A percentile compares a stretch with the other conserved stretches of the same genome.
These are phyloP conservation scores for Diaporthe caulivora DNA, from an alignment of 2,329 filamentous ascomycete genomes.

Conservation along the genomic window DNA sequence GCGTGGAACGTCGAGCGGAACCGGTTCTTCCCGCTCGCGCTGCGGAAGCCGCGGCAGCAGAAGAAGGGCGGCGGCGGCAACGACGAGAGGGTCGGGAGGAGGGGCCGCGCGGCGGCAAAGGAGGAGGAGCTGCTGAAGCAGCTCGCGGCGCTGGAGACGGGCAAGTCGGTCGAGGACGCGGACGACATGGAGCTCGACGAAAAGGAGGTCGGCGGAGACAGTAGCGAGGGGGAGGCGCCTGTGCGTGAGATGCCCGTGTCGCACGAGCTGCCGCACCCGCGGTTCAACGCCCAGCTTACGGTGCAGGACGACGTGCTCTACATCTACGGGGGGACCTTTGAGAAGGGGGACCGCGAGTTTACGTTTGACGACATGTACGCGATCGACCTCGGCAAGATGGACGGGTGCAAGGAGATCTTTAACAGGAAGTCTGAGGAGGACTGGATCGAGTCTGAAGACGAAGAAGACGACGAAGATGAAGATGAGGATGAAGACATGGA, in stretches of 20 bases:
- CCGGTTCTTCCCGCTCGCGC: constrained; percentile 85
- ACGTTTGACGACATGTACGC: constrained; percentile 97
- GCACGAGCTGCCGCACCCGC: constrained; percentile 87
- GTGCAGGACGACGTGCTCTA: constrained; percentile 94
- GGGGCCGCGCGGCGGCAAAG: constrained; percentile 86
- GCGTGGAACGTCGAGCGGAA: constrained; percentile 97
- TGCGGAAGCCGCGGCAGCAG: constrained; percentile 79
- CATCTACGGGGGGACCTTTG: constrained; percentile 94
- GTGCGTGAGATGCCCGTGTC: constrained; percentile 74
- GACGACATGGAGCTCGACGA: constrained; percentile 62
- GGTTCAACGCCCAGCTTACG: constrained; percentile 91
- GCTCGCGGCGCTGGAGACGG: constrained; percentile 85
- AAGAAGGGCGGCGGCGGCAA: constrained; percentile 57
- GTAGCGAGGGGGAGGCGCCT: constrained; percentile 62
- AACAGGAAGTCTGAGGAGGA: constrained; percentile 82
- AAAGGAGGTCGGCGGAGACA: constrained; percentile 61
- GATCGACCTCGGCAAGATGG: constrained; percentile 92
- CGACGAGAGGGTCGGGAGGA: constrained; percentile 70
- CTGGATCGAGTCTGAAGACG: constrained; percentile 76
- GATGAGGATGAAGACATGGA: constrained; percentile 69
- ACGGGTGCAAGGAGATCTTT: constrained; percentile 94
- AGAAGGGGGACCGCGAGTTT: constrained; percentile 94
- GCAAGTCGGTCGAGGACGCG: constrained; percentile 69
- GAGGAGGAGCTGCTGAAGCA: constrained; percentile 92
- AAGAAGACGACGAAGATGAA: constrained; percentile 72